Evolutionary conservation across 495 filamentous ascomycete genomes (phyloP).

Genomic region (Parmelia sp.): DNA sequence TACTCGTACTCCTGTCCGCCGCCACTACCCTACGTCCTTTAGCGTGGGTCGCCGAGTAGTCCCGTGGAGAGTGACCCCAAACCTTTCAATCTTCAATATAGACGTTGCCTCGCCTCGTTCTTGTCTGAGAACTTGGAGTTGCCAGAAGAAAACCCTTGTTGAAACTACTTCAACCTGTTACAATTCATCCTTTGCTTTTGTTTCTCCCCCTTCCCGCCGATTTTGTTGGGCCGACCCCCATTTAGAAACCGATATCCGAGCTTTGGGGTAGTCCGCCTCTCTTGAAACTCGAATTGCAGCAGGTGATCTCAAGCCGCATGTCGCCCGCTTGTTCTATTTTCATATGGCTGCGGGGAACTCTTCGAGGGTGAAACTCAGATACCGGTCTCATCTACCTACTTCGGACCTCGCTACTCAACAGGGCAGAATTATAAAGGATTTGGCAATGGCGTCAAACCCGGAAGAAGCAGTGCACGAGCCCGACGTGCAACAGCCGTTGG

Average conservation of each 20-base stretch:
- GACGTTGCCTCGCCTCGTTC: constrained; percentile 12
- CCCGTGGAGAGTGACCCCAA: not conserved
- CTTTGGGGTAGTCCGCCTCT: constrained; percentile 18
- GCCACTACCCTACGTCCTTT: constrained; percentile 20
- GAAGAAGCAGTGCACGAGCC: constrained; percentile 14
- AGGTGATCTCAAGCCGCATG: constrained; percentile 28
- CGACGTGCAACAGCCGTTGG: constrained; percentile 14
- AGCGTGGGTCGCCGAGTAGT: constrained; percentile 16
- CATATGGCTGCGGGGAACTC: constrained; percentile 30
- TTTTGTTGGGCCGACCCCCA: constrained; percentile 15
- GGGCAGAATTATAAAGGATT: constrained; percentile 18
- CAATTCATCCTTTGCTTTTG: constrained; percentile 21
- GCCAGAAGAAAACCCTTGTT: not conserved
- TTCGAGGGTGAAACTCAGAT: constrained; percentile 27
- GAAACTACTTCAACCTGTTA: constrained; percentile 9
- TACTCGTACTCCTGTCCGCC: constrained; percentile 11
- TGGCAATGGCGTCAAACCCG: constrained; percentile 21
- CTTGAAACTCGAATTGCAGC: constrained; percentile 26
- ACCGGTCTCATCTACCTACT: constrained; percentile 17
- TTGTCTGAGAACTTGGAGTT: constrained; percentile 5
- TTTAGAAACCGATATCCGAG: constrained; percentile 24
- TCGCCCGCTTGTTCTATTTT: constrained; percentile 23
- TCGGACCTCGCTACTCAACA: constrained; percentile 14
- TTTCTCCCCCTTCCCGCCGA: constrained; percentile 21
- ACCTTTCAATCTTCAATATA: constrained; percentile 16